Evolutionary conservation across 2,329 filamentous ascomycete genomes (phyloP).

Genomic region (Aspergillus unguis): DNA sequence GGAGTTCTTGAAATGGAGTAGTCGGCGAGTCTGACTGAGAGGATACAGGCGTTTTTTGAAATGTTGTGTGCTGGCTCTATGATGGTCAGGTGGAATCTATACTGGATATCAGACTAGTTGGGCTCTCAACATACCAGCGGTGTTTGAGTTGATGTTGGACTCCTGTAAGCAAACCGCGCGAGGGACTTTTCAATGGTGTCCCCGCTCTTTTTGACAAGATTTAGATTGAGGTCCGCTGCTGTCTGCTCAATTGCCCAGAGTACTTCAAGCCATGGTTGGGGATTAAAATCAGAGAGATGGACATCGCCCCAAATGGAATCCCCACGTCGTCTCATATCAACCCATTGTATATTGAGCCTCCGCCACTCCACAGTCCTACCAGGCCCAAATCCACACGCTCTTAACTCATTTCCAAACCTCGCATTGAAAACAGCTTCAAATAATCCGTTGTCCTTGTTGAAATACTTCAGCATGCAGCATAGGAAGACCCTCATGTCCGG

Average conservation of each 20-base stretch:
- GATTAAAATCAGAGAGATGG: constrained; percentile 20
- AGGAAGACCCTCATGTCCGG: neutral
- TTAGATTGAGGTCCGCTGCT: constrained; percentile 7
- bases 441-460: neutral
- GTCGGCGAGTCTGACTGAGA: too few species aligned
- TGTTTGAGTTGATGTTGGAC: too few species aligned
- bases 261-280: constrained; percentile 14
- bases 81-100: too few species aligned
- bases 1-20: too few species aligned
- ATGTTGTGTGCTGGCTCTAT: too few species aligned
- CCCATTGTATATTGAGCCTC: constrained; percentile 20
- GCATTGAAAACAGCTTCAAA: constrained; percentile 27
- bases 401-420: constrained; percentile 22
- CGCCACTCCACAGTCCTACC: neutral
- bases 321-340: constrained; percentile 15
- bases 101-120: too few species aligned
- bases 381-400: constrained; percentile 16
- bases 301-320: constrained; percentile 25
- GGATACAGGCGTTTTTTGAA: too few species aligned
- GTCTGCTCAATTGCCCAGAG: constrained; percentile 15
- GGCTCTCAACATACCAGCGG: too few species aligned
- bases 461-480: constrained; percentile 3
- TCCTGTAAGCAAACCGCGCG: too few species aligned
- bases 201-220: constrained; percentile 6
- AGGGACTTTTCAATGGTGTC: constrained; percentile 8